Evolutionary conservation across 2,329 filamentous ascomycete species (phyloP).

Genomic region (Aspergillus sp.): DNA sequence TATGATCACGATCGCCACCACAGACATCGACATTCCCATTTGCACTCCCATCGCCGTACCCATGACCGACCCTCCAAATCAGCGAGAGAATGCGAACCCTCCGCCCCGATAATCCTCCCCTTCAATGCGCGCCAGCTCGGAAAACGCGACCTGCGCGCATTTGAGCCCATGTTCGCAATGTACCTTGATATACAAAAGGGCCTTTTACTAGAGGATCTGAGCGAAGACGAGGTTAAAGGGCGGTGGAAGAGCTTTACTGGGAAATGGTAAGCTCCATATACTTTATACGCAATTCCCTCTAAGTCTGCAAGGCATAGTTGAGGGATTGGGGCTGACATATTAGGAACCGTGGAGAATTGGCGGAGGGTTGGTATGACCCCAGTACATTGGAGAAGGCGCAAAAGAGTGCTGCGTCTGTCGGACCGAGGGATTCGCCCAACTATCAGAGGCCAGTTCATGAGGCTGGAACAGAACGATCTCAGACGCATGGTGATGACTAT

Average conservation of each 20-base stretch:
- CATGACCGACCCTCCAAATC: constrained; percentile 9
- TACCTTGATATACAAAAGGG: constrained; percentile 90
- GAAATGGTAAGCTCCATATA: constrained; percentile 68
- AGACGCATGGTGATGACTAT: constrained; percentile 25
- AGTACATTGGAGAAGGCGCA: constrained; percentile 64
- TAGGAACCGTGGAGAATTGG: constrained; percentile 83
- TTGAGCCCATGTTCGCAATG: constrained; percentile 74
- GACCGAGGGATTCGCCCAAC: constrained; percentile 7
- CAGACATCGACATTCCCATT: constrained; percentile 21
- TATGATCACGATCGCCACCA: constrained; percentile 9
- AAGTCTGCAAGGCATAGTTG: not conserved
- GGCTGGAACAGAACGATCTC: constrained; percentile 6
- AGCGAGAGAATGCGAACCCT: constrained; percentile 22
- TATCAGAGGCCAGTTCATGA: constrained; percentile 17
- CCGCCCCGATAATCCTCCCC: constrained; percentile 58
- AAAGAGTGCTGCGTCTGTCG: constrained; percentile 22
- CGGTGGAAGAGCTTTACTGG: constrained; percentile 91
- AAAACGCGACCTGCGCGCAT: constrained; percentile 69
- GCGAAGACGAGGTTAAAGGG: constrained; percentile 75
- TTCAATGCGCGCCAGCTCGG: constrained; percentile 67
- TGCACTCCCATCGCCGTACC: constrained; percentile 20
- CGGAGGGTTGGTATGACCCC: constrained; percentile 92
- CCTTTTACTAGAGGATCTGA: constrained; percentile 68
- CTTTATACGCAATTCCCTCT: not conserved
- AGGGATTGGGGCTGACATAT: constrained; percentile 48